A percentile compares a stretch with the other conserved stretches of the same genome.
Evolutionary conservation across 176 grass and related monocot genomes (phyloP).

Genomic region (Musa schizocarpa): DNA sequence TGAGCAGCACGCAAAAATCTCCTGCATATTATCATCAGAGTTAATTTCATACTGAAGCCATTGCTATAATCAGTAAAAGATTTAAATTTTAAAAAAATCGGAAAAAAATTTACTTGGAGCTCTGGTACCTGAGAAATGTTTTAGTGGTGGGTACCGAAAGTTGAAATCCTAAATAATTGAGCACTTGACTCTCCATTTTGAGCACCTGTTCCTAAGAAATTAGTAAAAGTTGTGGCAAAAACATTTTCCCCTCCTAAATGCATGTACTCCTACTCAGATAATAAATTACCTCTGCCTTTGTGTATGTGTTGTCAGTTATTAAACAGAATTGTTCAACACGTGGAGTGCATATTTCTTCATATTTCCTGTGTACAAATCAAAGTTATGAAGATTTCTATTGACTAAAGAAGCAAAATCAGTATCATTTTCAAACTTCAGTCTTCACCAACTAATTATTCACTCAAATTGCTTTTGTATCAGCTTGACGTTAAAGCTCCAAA

Average conservation of each 20-base stretch:
- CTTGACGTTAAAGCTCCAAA: too few species aligned
- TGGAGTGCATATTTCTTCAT: conserved; percentile 77
- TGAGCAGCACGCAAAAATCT: conserved; percentile 81
- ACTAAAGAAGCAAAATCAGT: neutral
- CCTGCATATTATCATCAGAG: conserved; percentile 25
- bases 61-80: neutral
- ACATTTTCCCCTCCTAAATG: neutral
- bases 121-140: conserved; percentile 70
- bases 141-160: conserved; percentile 75
- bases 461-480: too few species aligned
- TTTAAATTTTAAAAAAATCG: conserved; percentile 7
- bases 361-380: conserved; percentile 45
- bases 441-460: neutral
- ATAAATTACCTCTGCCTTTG: conserved; percentile 62
- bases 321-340: conserved; percentile 73
- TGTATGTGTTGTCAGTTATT: conserved; percentile 73
- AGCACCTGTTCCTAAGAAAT: conserved; percentile 40
- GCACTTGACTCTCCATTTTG: conserved; percentile 64
- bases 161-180: conserved; percentile 50
- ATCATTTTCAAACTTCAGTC: neutral
- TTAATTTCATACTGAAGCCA: neutral
- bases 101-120: conserved; percentile 9
- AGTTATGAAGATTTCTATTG: neutral
- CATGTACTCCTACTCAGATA: neutral
- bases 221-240: too few species aligned